phyloP scores from a whole-genome alignment of 2,329 filamentous ascomycete species.

The Phaeoacremonium minimum region DNA sequence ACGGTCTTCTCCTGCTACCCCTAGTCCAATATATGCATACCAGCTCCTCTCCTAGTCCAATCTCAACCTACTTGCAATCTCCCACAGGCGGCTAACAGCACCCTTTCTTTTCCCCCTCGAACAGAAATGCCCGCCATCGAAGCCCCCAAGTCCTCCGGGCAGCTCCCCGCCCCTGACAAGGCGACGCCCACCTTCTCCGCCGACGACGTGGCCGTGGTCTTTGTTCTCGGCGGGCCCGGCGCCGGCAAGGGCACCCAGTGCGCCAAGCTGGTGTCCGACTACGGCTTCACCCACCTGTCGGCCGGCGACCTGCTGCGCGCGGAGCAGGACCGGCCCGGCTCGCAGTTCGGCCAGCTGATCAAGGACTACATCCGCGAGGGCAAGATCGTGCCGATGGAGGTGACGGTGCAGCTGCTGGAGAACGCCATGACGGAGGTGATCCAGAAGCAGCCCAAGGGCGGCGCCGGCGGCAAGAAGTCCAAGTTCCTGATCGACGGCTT shows the following conservation, averaged over 20 bases:
- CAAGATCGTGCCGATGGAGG: slow-evolving; percentile 97
- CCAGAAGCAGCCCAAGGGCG: slow-evolving; percentile 28
- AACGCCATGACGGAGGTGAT: slow-evolving; percentile 82
- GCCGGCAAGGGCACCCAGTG: slow-evolving; percentile 97
- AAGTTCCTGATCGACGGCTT: slow-evolving; percentile 82
- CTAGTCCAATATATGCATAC: too few species aligned
- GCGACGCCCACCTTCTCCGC: too few species aligned
- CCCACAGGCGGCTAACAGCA: too few species aligned
- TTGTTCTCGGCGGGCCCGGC: slow-evolving; percentile 61
- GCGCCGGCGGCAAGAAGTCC: slow-evolving; percentile 41
- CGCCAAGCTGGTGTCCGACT: slow-evolving; percentile 77
- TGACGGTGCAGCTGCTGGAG: slow-evolving; percentile 88
- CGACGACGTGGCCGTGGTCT: background rate
- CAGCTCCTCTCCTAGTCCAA: too few species aligned
- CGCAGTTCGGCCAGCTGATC: slow-evolving; percentile 90
- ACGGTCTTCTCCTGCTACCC: too few species aligned
- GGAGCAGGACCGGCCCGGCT: slow-evolving; percentile 83
- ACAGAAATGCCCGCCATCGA: too few species aligned
- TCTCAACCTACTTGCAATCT: too few species aligned
- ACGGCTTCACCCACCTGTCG: slow-evolving; percentile 88
- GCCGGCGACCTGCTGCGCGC: slow-evolving; percentile 91
- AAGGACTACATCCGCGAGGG: slow-evolving; percentile 90
- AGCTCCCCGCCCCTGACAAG: too few species aligned
- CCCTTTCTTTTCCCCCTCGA: too few species aligned
- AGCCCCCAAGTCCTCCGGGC: too few species aligned